Conservation (phyloP, 192 early-diverging fungal species). For the Mortierella antarctica region DNA sequence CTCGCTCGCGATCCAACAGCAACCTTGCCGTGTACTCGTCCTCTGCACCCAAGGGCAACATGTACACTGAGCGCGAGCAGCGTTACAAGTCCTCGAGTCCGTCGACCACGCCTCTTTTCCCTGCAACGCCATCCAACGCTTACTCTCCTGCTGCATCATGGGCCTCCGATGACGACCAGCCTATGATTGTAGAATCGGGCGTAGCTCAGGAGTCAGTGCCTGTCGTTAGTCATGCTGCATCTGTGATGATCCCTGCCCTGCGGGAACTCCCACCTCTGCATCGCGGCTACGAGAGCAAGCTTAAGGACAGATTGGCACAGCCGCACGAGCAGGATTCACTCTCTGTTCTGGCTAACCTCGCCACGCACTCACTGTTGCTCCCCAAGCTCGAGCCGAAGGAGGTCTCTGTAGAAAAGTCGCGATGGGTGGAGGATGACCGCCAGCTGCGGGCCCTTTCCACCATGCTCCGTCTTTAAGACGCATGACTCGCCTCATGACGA, state of each 20-base stretch:
- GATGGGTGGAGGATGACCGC: slow-evolving; percentile 53
- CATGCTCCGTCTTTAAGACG: slow-evolving; percentile 43
- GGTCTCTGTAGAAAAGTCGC: slow-evolving; percentile 34
- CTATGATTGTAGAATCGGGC: slow-evolving; percentile 8
- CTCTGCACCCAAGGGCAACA: slow-evolving; percentile 7
- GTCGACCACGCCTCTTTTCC: slow-evolving; percentile 5
- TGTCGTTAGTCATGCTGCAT: background rate
- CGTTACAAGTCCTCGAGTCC: slow-evolving; percentile 47
- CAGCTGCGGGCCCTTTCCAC: slow-evolving; percentile 51
- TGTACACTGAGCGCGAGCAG: slow-evolving; percentile 16
- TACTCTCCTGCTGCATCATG: slow-evolving; percentile 38
- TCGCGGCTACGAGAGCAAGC: slow-evolving; percentile 12
- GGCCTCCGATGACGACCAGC: slow-evolving; percentile 43
- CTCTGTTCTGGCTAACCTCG: slow-evolving; percentile 45
- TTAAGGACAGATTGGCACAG: background rate
- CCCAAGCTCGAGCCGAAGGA: slow-evolving; percentile 52
- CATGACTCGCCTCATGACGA: no score
- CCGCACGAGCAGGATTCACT: slow-evolving; percentile 40
- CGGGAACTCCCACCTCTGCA: slow-evolving; percentile 34
- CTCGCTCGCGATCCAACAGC: slow-evolving; percentile 49
- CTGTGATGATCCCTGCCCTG: slow-evolving; percentile 26
- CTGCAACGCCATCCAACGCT: slow-evolving; percentile 23
- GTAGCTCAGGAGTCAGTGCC: slow-evolving; percentile 4
- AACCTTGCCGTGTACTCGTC: slow-evolving; percentile 29
- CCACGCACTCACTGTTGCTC: slow-evolving; percentile 36